These are phyloP conservation scores for Citrus sp. DNA, from an alignment of 345 rosid species.

Conservation along the genomic window DNA sequence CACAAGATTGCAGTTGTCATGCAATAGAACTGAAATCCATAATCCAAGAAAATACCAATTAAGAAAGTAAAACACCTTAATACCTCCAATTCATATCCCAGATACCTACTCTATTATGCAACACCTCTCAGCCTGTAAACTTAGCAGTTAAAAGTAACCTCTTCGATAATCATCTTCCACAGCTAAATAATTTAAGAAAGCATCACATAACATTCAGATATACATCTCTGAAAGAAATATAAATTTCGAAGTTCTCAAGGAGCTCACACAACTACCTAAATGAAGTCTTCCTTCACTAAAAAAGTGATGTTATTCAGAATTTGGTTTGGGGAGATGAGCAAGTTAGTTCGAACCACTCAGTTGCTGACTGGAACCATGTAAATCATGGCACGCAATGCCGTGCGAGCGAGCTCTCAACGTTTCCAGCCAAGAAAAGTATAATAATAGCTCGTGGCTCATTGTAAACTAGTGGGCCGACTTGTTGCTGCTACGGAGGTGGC, in stretches of 20 bases:
- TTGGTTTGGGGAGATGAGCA: slow-evolving; percentile 2
- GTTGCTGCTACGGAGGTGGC: slow-evolving; percentile 43
- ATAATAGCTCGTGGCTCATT: slow-evolving; percentile 25
- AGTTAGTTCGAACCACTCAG: slow-evolving; percentile 27
- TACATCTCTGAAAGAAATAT: not conserved
- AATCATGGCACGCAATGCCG: slow-evolving; percentile 49
- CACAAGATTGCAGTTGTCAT: too few relatives aligned
- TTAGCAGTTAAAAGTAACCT: slow-evolving; percentile 2
- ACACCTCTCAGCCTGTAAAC: not conserved
- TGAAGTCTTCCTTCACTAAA: slow-evolving; percentile 5
- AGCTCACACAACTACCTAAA: slow-evolving; percentile 17
- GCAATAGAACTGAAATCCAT: too few relatives aligned
- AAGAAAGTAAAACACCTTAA: slow-evolving; percentile 2
- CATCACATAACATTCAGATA: not conserved
- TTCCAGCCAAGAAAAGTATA: slow-evolving; percentile 19
- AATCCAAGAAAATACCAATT: not conserved
- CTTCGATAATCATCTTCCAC: not conserved
- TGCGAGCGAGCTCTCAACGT: slow-evolving; percentile 52
- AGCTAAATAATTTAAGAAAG: not conserved
- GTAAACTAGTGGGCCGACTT: slow-evolving; percentile 45
- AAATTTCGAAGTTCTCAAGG: not conserved
- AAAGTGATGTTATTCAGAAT: slow-evolving; percentile 9
- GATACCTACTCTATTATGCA: slow-evolving; percentile 22
- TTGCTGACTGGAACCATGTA: slow-evolving; percentile 37
- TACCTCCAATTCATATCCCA: slow-evolving; percentile 19